Percentiles rank a stretch among this genome's conserved stretches.
Conservation (phyloP, 106 monocot species). For the Allium cepa region DNA sequence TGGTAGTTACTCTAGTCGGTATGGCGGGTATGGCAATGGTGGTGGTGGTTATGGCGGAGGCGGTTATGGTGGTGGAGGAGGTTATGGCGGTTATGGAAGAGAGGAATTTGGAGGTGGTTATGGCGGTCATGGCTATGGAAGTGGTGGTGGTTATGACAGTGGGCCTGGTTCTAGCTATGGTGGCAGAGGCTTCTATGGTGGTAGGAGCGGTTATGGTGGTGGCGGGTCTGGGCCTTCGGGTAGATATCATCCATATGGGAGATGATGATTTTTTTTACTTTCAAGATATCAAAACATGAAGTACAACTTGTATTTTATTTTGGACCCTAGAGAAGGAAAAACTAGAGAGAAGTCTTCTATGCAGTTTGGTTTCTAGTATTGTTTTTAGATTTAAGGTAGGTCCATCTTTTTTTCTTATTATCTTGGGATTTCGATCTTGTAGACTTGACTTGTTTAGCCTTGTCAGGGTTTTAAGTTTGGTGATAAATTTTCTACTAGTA, state of each 20-base stretch:
- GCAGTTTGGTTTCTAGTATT: no score
- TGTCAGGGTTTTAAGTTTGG: no score
- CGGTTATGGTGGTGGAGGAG: conserved; percentile 55
- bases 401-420: no score
- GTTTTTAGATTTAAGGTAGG: no score
- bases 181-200: conserved; percentile 46
- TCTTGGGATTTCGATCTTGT: no score
- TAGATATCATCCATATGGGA: conserved; percentile 80
- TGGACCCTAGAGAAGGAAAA: no score
- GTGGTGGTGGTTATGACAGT: conserved; percentile 30
- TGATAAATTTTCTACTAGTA: no score
- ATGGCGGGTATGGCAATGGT: conserved; percentile 39
- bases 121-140: conserved; percentile 15
- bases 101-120: conserved; percentile 39
- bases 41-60: conserved; percentile 43
- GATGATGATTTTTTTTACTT: conserved; percentile 21
- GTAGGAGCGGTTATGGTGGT: conserved; percentile 39
- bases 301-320: no score
- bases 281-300: no score
- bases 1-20: conserved; percentile 41
- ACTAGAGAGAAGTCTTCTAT: no score
- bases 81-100: conserved; percentile 48
- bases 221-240: conserved; percentile 32
- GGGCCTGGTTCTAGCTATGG: conserved; percentile 37
- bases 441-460: no score